Evolutionary conservation across 495 filamentous ascomycete species (phyloP), one percentile per base, ranked within the genome.

Genomic region (Viridothelium virens): DNA sequence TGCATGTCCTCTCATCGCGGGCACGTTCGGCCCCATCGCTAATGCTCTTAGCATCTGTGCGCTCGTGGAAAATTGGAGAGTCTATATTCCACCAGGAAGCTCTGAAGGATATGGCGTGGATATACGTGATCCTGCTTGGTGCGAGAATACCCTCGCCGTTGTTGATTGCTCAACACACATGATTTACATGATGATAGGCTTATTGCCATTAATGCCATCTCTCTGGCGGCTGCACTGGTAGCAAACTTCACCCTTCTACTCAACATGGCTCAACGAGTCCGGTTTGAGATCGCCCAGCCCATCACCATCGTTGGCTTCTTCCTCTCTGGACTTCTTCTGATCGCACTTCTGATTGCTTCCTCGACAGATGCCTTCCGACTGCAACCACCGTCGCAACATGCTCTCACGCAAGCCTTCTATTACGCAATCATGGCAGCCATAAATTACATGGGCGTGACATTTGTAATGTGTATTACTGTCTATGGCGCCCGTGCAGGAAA

Each of bases 21-120:
- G 88, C 50, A 92, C 90, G 0, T 86, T 96, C 64, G 91, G 91
- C 0, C 91, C 91, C 3, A 89, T 94, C 65, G 91, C 91, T 31
- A 87, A 79, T 80, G 86, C 89, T 25, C 91, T 96, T 81, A 89
- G 83, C 73, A 86, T 96, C 47, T 90, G 89, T 73, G 86, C 89
- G 36, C 77, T 96, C 41, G 85, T 87, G 5, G 79, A 85, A 69
- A 81, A 85, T 56, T 95, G 91, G 91, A 80, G 89, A 62, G 85
- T 87, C 68, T 80, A 81, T 61, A 81, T 86, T 56, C 80, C 79
- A 5, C 79, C 85, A 1, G 82, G 79, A 6, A 74, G 70, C 46
- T 74, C 74, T 39, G 78, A 82, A 68, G 76, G 71, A 64, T 73
- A 81, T 65, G 89, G 82, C 3, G 33, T 74, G 14, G 79, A 80